Percentiles rank a stretch among this genome's conserved stretches.
Conservation (phyloP, 2,329 filamentous ascomycete genomes). For the Phaeoacremonium minimum region DNA sequence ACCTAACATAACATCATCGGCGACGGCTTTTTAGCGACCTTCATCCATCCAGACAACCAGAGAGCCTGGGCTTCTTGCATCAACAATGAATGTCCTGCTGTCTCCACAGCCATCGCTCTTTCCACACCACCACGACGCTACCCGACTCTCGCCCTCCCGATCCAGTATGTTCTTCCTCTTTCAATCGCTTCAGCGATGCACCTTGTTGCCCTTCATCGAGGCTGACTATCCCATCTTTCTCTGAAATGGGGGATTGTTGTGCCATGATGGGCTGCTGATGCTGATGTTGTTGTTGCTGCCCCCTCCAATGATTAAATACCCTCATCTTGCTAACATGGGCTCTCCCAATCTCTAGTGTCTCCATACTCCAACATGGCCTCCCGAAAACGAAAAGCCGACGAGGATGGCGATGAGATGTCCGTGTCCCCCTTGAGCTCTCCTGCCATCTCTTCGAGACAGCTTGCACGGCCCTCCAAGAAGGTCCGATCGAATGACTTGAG, state of each 20-base stretch:
- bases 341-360: constrained; percentile 29
- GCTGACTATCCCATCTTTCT: too few species aligned
- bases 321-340: constrained; percentile 3
- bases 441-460: constrained; percentile 63
- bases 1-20: not conserved
- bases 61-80: constrained; percentile 1
- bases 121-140: constrained; percentile 53
- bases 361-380: constrained; percentile 50
- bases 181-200: too few species aligned
- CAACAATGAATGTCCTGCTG: constrained; percentile 54
- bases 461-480: constrained; percentile 64
- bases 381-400: constrained; percentile 83
- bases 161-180: constrained; percentile 39
- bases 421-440: constrained; percentile 83
- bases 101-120: constrained; percentile 57
- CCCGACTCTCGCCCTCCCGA: constrained; percentile 49
- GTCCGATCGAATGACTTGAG: constrained; percentile 59
- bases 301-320: too few species aligned
- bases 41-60: not conserved
- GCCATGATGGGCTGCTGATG: not conserved
- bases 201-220: too few species aligned
- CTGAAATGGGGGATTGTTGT: too few species aligned
- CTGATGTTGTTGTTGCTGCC: constrained; percentile 11
- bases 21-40: not conserved
- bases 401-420: constrained; percentile 85